Conservation (phyloP, 257 asterid genomes). For the Jacaranda copaia region DNA sequence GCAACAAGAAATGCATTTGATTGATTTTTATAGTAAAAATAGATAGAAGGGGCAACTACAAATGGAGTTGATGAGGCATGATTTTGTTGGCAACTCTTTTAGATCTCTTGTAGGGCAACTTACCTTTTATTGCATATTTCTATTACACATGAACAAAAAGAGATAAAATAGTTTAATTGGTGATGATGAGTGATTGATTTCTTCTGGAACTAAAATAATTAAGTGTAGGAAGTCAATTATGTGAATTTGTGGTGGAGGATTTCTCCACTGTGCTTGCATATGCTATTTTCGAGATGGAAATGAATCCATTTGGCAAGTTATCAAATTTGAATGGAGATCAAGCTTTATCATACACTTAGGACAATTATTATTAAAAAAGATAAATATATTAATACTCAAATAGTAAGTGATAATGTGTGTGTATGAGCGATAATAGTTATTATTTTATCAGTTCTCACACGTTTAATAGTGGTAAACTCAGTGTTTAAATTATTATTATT, state of each 20-base stretch:
- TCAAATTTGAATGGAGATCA: background rate
- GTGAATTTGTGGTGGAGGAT: background rate
- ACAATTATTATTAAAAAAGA: no score
- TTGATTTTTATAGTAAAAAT: background rate
- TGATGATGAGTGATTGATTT: background rate
- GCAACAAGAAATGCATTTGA: no score
- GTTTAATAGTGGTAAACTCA: no score
- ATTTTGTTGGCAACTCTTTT: background rate
- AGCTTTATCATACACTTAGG: no score
- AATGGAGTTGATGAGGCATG: background rate
- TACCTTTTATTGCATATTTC: background rate
- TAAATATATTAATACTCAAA: no score
- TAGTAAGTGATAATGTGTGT: no score
- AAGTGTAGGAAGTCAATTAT: background rate
- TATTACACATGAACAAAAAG: background rate
- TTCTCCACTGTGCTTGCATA: background rate
- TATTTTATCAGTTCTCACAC: no score
- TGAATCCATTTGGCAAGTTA: background rate
- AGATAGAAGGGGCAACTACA: background rate
- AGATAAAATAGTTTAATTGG: background rate
- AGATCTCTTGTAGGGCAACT: background rate
- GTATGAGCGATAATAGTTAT: no score
- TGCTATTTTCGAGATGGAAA: background rate
- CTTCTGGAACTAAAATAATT: background rate
- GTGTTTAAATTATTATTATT: no score